Evolutionary conservation across 768 basidiomycete species (phyloP), one percentile per base, ranked within the genome.

Genomic region (Mycena amicta): DNA sequence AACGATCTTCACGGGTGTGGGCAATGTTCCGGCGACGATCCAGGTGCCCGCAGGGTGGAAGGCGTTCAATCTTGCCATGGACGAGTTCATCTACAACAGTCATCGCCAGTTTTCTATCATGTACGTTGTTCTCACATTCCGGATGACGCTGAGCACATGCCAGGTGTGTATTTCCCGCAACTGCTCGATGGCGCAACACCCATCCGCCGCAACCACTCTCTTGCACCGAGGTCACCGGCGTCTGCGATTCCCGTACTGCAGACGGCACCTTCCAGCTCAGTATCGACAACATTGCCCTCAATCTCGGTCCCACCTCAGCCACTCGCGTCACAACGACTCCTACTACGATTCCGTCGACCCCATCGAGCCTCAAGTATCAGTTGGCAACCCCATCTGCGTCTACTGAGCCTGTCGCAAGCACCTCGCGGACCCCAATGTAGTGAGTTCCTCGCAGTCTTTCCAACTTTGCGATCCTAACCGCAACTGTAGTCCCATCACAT

Each of bases 241-340:
- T 46, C 13, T 57, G 56, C 43, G 26, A 29, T 12, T 40, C 50
- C 28, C 41, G 50, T 22, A 25, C 39, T n/a, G 40, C 27, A 16
- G 40, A 40, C 2, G 50, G 28, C 2, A 13, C 43, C 25, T 27
- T 57, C 26, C 27, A 50, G 20, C 22, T 57, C 13, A 18, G 23
- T 8, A n/a, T 57, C 28, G 56, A 57, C 28, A 49, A 57, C 28
- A 22, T 57, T 11, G 50, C 56, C 2, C 41, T 57, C 22, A 46
- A 46, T 28, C 51, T 57, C 25, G 56, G 15, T 33, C 56, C 56
- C 8, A 20, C 23, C 16, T 26, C 52, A 20, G 28, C 27, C 2
- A 31, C 43, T 6, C n/a, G 20, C 4, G n/a, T 3, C 26, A 8
- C 20, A 15, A 46, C 25, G 22, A 40, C 28, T 23, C 25, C 41